phyloP scores from a whole-genome alignment of 2,329 filamentous ascomycete genomes.

The Parascedosporium putredinis region DNA sequence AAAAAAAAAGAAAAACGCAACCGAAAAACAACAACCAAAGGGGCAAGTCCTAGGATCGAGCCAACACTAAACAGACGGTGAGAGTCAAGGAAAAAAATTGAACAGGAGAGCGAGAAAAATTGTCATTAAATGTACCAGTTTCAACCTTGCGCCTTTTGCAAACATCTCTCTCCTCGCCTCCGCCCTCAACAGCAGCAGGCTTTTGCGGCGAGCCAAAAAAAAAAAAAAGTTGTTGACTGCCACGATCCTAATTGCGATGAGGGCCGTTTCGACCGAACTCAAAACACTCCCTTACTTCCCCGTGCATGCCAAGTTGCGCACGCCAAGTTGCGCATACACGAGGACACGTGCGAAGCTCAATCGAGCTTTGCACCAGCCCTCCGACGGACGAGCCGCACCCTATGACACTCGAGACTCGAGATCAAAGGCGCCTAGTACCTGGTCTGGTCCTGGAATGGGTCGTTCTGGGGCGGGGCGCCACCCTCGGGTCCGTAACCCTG shows the following conservation, averaged over 20 bases:
- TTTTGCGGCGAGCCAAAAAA: not conserved
- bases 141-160: not conserved
- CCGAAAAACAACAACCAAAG: no score
- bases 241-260: no score
- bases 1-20: no score
- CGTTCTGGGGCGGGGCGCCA: slow-evolving; percentile 9
- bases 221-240: not conserved
- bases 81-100: not conserved
- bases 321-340: no score
- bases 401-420: not conserved
- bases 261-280: no score
- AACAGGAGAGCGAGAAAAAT: no score
- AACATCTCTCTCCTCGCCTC: not conserved
- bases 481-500: slow-evolving; percentile 9
- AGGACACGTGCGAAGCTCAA: no score
- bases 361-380: not conserved
- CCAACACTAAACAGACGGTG: not conserved
- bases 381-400: not conserved
- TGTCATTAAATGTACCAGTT: not conserved
- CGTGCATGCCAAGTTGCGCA: no score
- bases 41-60: no score
- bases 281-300: no score
- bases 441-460: slow-evolving; percentile 28
- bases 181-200: not conserved
- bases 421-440: slow-evolving; percentile 6